phyloP scores from a whole-genome alignment of 495 filamentous ascomycete genomes.

The Podospora appendiculata region DNA sequence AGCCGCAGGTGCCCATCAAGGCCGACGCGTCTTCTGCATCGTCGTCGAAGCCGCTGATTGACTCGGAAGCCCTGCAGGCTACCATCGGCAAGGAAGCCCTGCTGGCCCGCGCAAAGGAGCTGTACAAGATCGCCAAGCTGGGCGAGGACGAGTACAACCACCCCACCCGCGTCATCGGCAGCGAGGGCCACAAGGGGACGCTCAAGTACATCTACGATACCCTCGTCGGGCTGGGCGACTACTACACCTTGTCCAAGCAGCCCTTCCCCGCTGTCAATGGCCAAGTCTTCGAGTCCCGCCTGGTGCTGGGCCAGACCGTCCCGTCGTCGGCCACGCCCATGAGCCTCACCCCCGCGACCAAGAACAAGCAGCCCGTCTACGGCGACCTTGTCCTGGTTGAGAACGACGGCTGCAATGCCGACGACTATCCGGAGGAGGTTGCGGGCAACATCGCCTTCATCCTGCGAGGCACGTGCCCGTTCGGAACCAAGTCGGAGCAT shows the following conservation, averaged over 20 bases:
- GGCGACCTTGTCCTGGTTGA: slow-evolving; percentile 33
- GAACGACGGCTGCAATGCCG: slow-evolving; percentile 40
- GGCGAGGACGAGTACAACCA: slow-evolving; percentile 49
- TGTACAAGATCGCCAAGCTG: slow-evolving; percentile 49
- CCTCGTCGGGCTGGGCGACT: slow-evolving; percentile 41
- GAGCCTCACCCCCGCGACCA: slow-evolving; percentile 53
- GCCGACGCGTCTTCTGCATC: too few species aligned
- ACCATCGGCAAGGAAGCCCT: slow-evolving; percentile 46
- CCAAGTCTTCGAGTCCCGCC: slow-evolving; percentile 48
- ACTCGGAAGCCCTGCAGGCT: slow-evolving; percentile 44
- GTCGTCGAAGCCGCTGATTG: slow-evolving; percentile 31
- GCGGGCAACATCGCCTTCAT: slow-evolving; percentile 49
- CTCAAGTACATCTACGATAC: slow-evolving; percentile 52
- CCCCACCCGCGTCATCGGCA: slow-evolving; percentile 58
- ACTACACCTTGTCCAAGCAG: slow-evolving; percentile 52
- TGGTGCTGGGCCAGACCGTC: slow-evolving; percentile 46
- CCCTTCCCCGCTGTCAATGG: slow-evolving; percentile 51
- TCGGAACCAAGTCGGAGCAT: slow-evolving; percentile 50
- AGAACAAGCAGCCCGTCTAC: slow-evolving; percentile 45
- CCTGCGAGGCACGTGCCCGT: slow-evolving; percentile 49
- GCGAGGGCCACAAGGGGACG: slow-evolving; percentile 49
- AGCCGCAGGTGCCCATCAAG: neutral
- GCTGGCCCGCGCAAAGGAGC: slow-evolving; percentile 42
- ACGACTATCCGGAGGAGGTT: slow-evolving; percentile 37
- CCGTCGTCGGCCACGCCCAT: slow-evolving; percentile 46